phyloP scores from a whole-genome alignment of 306 rosid genomes.

The Prinsepia uniflora region DNA sequence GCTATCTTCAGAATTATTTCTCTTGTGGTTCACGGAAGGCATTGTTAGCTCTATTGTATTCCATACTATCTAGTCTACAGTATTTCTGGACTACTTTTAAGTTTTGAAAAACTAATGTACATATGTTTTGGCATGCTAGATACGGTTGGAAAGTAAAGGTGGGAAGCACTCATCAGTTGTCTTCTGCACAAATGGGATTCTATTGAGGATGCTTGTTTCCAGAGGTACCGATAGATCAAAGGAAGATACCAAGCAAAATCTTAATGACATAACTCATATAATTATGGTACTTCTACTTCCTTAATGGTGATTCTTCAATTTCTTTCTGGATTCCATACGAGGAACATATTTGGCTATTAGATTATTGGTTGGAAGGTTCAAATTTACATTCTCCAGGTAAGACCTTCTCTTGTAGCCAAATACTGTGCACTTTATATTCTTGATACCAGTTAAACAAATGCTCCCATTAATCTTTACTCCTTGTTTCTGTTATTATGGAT shows the following conservation, averaged over 20 bases:
- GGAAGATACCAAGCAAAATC: conserved; percentile 28
- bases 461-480: background rate
- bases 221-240: conserved; percentile 34
- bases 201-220: conserved; percentile 73
- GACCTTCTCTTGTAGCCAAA: background rate
- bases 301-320: conserved; percentile 15
- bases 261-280: conserved; percentile 71
- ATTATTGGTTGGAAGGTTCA: background rate
- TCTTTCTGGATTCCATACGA: background rate
- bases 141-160: conserved; percentile 83
- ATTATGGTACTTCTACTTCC: conserved; percentile 63
- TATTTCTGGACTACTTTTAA: background rate
- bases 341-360: background rate
- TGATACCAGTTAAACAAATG: background rate
- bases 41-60: background rate
- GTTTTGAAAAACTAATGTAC: conserved; percentile 16
- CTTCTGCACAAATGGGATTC: conserved; percentile 85
- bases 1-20: too few relatives aligned
- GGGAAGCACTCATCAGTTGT: conserved; percentile 79
- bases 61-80: background rate
- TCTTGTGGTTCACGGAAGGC: background rate
- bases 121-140: conserved; percentile 46
- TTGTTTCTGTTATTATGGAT: conserved; percentile 14
- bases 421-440: background rate
- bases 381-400: background rate